These are phyloP conservation scores for Saturnispora ahearnii DNA, from an alignment of 805 yeast genomes.

Conservation along the genomic window DNA sequence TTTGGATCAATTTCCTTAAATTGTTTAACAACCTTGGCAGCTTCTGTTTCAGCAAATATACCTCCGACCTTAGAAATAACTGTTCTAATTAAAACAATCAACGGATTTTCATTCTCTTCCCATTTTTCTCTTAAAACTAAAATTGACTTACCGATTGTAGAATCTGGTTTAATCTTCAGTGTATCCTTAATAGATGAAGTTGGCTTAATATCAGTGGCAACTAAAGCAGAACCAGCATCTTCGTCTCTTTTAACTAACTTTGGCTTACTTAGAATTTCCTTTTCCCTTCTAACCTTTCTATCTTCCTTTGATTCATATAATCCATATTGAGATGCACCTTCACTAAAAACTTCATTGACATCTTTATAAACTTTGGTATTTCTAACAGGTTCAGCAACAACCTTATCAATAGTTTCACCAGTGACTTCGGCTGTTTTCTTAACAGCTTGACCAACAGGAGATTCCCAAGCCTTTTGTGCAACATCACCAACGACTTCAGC, in stretches of 20 bases:
- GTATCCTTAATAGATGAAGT: slow-evolving; percentile 45
- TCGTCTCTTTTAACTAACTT: slow-evolving; percentile 69
- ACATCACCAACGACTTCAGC: slow-evolving; percentile 91
- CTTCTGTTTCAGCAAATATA: slow-evolving; percentile 92
- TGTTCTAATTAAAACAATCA: slow-evolving; percentile 72
- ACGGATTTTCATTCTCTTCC: slow-evolving; percentile 93
- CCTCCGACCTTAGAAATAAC: slow-evolving; percentile 74
- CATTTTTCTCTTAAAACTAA: slow-evolving; percentile 58
- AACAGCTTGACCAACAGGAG: slow-evolving; percentile 85
- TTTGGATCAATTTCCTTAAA: slow-evolving; percentile 86
- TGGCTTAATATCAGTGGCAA: slow-evolving; percentile 72
- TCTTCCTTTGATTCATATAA: slow-evolving; percentile 82
- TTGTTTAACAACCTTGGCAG: slow-evolving; percentile 81
- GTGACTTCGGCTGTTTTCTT: slow-evolving; percentile 74
- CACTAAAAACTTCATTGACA: slow-evolving; percentile 80
- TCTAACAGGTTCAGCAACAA: slow-evolving; percentile 79
- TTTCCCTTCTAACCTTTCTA: slow-evolving; percentile 64
- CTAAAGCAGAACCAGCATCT: slow-evolving; percentile 73
- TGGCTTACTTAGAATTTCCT: slow-evolving; percentile 45
- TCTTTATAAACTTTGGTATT: slow-evolving; percentile 84
- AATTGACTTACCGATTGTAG: slow-evolving; percentile 58
- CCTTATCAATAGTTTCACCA: slow-evolving; percentile 78
- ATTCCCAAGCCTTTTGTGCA: slow-evolving; percentile 92
- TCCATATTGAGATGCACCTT: slow-evolving; percentile 88
- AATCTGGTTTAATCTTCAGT: slow-evolving; percentile 53